Evolutionary conservation across 495 filamentous ascomycete species (phyloP), one percentile per base, ranked within the genome.

Genomic region (Talaromyces stipitatus): DNA sequence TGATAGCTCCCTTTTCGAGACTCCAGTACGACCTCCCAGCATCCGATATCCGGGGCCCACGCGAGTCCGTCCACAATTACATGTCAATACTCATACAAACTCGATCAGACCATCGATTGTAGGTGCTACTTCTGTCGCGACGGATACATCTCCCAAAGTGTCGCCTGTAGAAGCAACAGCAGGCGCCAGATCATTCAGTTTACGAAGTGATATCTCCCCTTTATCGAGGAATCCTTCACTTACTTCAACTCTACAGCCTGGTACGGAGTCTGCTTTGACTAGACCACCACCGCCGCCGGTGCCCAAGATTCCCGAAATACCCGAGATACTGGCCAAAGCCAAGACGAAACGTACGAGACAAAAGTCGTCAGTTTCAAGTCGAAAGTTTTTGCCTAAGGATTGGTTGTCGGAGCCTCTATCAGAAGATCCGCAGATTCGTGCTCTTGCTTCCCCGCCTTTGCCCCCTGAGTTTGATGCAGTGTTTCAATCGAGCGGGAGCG

Each of bases 361-460:
- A 23, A 72, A 73, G 33, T 77, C 74, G 1, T 76, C 74, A 4
- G 46, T 71, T 0, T 74, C 74, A 0, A 75, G 72, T 4, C 43
- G 73, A 11, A 69, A 66, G 26, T 67, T 75, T 8, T 60, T 77
- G 10, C 72, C 74, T 3, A 77, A 71, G 30, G 33, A 64, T 0
- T 66, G 74, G 14, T 12, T 67, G 2, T 73, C 69, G 0, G 50
- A 67, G 7, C 66, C 72, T 28, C 47, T 77, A 20, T 75, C 72
- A 24, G 63, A 63, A 2, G 74, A 77, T 43, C 74, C 74, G 27
- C 72, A 77, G 43, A 77, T 77, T 43, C 67, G 65, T 0, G 72
- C 74, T 11, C 68, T 77, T 5, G 63, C 55, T 16, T 57, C 55
- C 5, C 68, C 20, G 66, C 74, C 29, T 62, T 69, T 10, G 66